Evolutionary conservation across 2,329 filamentous ascomycete species (phyloP), one percentile per base, ranked within the genome.

Genomic region (Shiraia bambusicola): DNA sequence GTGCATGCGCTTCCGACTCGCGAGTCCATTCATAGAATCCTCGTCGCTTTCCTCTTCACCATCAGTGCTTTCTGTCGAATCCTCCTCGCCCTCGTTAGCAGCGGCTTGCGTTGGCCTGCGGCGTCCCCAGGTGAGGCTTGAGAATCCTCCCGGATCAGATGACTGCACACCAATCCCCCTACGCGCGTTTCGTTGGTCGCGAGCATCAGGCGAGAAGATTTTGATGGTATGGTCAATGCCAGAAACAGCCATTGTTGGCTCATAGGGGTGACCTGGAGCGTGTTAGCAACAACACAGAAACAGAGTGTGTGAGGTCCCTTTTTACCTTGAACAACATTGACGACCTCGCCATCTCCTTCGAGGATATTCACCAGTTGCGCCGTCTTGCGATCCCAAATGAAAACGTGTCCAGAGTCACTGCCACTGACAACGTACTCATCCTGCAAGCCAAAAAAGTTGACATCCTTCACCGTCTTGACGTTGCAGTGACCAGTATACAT

Each of bases 191-290:
- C 75, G 70, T 49, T 83, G 79, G 12, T 79, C 77, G 25, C 74
- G 72, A 31, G 70, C 72, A 52, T 85, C 82, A 0, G 81, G 73
- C 1, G 79, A 82, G 65, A 86, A 86, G 38, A 86, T 80, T 57
- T 86, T 86, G 67, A 86, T 78, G 0, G 82, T 85, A 52, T 80
- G 76, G 50, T 86, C 83, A 44, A 86, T 86, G 14, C 83, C 83
- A 2, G 79, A 82, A 22, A 80, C 81, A 2, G 83, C 83, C 42
- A 86, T 72, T 47, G 81, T 80, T 2, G 82, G 81, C 59, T 86
- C 83, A 52, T 83, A 84, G 2, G 83, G 83, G 59, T 86, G 83
- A 2, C 79, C 79, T 78, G 12, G 4, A 32, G 9, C 22, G 27
- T 34, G 34, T 65, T 43, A 63, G 49, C 28, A 37, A 32, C 2